These are phyloP conservation scores for Oryza glumipatula DNA, from an alignment of 176 grass and related monocot species.

Conservation along the genomic window DNA sequence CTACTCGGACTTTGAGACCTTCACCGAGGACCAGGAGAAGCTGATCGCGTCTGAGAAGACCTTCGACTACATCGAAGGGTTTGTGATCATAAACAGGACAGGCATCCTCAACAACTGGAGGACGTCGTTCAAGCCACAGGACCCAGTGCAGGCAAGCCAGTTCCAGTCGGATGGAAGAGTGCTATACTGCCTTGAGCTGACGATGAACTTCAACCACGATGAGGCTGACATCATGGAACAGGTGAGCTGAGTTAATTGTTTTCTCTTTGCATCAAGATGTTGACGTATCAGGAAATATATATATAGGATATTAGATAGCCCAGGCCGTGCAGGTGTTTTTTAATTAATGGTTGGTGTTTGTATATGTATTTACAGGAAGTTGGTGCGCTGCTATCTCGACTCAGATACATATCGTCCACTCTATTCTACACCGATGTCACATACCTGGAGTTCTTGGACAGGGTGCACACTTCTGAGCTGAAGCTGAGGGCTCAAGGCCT, in stretches of 20 bases:
- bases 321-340: conserved; percentile 1
- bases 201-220: conserved; percentile 74
- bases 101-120: conserved; percentile 94
- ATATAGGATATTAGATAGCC: background rate
- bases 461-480: conserved; percentile 82
- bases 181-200: conserved; percentile 93
- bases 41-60: conserved; percentile 65
- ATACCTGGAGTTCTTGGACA: conserved; percentile 87
- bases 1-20: conserved; percentile 82
- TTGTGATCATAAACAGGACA: conserved; percentile 93
- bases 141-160: conserved; percentile 68
- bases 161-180: conserved; percentile 74
- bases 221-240: conserved; percentile 61
- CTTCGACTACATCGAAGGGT: conserved; percentile 95
- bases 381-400: conserved; percentile 54
- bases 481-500: conserved; percentile 82
- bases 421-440: conserved; percentile 83
- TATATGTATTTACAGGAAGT: conserved; percentile 60
- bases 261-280: conserved; percentile 11
- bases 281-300: conserved; percentile 9
- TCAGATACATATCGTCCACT: conserved; percentile 78
- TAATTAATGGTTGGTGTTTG: conserved; percentile 19
- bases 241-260: conserved; percentile 41
- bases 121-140: conserved; percentile 81
- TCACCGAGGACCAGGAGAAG: conserved; percentile 92